Evolutionary conservation across 805 yeast species (phyloP).

Genomic region (Limtongozyma cylindracea): DNA sequence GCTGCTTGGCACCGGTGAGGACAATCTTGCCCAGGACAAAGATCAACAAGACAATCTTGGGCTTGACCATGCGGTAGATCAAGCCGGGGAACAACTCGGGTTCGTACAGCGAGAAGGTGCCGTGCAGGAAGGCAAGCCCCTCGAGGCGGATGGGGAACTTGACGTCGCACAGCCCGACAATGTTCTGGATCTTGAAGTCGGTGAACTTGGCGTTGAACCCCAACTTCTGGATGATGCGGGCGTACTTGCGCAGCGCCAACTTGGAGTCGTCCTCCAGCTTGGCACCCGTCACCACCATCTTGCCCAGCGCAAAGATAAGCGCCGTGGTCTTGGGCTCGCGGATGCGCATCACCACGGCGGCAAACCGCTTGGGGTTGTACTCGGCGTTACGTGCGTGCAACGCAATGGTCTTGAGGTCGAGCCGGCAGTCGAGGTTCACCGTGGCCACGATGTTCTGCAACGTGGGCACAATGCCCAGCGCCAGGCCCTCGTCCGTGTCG

Average conservation of each 20-base stretch:
- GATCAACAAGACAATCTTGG: slow-evolving; percentile 84
- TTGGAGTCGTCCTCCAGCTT: slow-evolving; percentile 97
- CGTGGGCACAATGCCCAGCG: slow-evolving; percentile 93
- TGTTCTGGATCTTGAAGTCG: slow-evolving; percentile 93
- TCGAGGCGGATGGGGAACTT: slow-evolving; percentile 93
- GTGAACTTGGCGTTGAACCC: slow-evolving; percentile 97
- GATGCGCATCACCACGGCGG: slow-evolving; percentile 98
- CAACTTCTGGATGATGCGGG: slow-evolving; percentile 90
- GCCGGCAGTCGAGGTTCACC: slow-evolving; percentile 84
- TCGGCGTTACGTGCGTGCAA: slow-evolving; percentile 98
- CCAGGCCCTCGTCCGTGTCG: slow-evolving; percentile 38
- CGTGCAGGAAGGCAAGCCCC: slow-evolving; percentile 94
- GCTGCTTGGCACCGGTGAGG: slow-evolving; percentile 93
- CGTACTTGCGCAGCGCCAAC: slow-evolving; percentile 90
- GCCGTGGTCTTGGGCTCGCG: slow-evolving; percentile 98
- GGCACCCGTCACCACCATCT: slow-evolving; percentile 99
- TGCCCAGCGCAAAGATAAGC: slow-evolving; percentile 91
- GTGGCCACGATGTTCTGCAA: slow-evolving; percentile 93
- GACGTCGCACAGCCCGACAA: slow-evolving; percentile 96
- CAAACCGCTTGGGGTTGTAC: slow-evolving; percentile 95
- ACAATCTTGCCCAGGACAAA: slow-evolving; percentile 96
- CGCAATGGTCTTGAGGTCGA: slow-evolving; percentile 92
- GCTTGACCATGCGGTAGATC: slow-evolving; percentile 98
- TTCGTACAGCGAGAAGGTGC: slow-evolving; percentile 94
- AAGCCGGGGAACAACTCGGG: slow-evolving; percentile 97